These are phyloP conservation scores for Penicillium roqueforti DNA, from an alignment of 495 filamentous ascomycete species.

Conservation along the genomic window DNA sequence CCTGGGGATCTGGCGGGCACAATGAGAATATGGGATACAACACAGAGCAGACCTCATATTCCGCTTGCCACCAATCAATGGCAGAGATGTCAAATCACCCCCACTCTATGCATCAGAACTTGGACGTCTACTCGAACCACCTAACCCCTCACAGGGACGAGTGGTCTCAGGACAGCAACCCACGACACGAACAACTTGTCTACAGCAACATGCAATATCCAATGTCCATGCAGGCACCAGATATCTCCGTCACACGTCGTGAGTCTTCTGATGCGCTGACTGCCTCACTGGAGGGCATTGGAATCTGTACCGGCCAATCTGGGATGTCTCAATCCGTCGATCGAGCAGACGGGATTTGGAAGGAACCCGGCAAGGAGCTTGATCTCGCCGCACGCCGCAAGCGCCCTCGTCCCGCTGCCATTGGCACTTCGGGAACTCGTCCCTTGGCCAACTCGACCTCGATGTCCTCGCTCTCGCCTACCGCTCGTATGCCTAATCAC, in stretches of 20 bases:
- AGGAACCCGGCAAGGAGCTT: constrained; percentile 42
- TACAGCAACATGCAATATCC: constrained; percentile 36
- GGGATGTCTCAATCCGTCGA: constrained; percentile 26
- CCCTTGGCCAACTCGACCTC: constrained; percentile 39
- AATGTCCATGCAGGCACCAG: constrained; percentile 31
- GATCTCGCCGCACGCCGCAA: constrained; percentile 54
- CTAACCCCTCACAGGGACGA: constrained; percentile 23
- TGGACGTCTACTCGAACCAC: constrained; percentile 20
- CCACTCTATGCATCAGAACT: constrained; percentile 15
- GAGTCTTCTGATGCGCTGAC: constrained; percentile 43
- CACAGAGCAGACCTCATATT: constrained; percentile 15
- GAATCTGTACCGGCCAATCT: constrained; percentile 30
- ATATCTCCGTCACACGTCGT: constrained; percentile 32
- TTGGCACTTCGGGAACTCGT: constrained; percentile 41
- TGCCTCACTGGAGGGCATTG: constrained; percentile 38
- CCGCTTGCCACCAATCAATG: constrained; percentile 24
- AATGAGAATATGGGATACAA: constrained; percentile 28
- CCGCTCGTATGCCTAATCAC: constrained; percentile 34
- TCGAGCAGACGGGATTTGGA: constrained; percentile 28
- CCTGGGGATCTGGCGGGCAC: constrained; percentile 31
- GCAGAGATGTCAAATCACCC: constrained; percentile 18
- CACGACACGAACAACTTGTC: constrained; percentile 25
- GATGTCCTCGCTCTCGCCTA: constrained; percentile 41
- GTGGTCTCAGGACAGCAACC: constrained; percentile 27
- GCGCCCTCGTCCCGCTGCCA: constrained; percentile 50